Base-by-base conservation (phyloP, 2,329 filamentous ascomycete species). In the Hirsutella minnesotensis region DNA sequence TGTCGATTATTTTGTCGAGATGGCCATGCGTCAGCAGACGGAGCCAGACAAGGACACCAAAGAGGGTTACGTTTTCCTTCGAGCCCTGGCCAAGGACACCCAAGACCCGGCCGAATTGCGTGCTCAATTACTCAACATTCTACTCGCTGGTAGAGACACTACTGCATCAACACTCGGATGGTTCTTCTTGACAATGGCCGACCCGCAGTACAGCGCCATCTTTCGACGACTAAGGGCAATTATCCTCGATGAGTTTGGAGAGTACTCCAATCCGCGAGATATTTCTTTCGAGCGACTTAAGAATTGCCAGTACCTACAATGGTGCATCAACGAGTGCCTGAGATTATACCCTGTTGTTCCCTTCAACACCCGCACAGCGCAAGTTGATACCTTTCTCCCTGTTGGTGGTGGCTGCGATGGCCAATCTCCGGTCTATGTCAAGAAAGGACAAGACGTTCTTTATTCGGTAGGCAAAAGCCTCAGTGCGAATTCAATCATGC, bases 1-100 rank as follows among this genome's bases (percentile, higher is more conserved):
- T 54, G 72, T 85, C n/a, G 70, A 77, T 49, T 71, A 70, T n/a
- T 84, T 76, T 56, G 82, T 86, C 47, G 71, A 77, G 40, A 67
- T 42, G 68, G 77, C 9, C 62, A 83, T 44, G 58, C 65, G 37
- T 8, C 38, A 37, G 16, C 24, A 41, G 15, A 9, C n/a, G 3
- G 20, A 48, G 38, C 34, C 27, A 44, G 44, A 37, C 27, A 42
- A 9, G 22, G 12, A 34, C 45, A 10, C 24, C 12, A 42, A 42
- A 9, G 36, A 46, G 20, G 51, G 53, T 31, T 63, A 63, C 30
- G 47, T 61, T 36, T 61, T 62, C 43, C 51, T 61, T 7, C 46
- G 55, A 30, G 58, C 55, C 21, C 49, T 61, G 16, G 54, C 54
- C 2, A 42, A 55, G 48, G 62, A 71, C 15, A 57, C 55, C 8